Percentiles rank a stretch among this genome's conserved stretches.
phyloP scores from a whole-genome alignment of 1,139 yeast species.

The Geotrichum citri-aurantii region DNA sequence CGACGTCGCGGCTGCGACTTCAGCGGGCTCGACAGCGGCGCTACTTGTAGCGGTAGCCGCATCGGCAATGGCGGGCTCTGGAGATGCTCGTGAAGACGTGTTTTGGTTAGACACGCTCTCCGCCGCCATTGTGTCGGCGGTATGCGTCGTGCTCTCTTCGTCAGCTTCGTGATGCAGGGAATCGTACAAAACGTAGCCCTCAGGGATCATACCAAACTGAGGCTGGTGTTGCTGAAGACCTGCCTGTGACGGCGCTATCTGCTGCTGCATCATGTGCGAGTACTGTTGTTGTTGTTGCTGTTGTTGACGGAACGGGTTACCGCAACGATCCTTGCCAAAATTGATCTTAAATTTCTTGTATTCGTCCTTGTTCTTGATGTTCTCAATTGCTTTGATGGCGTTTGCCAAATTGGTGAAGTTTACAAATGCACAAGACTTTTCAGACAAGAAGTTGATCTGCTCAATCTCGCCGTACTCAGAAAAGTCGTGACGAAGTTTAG shows the following conservation, averaged over 20 bases:
- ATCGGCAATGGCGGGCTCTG: background rate
- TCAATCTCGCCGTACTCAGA: slow-evolving; percentile 86
- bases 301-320: slow-evolving; percentile 45
- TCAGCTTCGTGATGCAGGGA: background rate
- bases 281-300: slow-evolving; percentile 14
- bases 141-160: slow-evolving; percentile 1
- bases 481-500: slow-evolving; percentile 65
- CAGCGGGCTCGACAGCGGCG: background rate
- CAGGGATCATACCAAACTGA: slow-evolving; percentile 1
- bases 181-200: slow-evolving; percentile 4
- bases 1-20: slow-evolving; percentile 6
- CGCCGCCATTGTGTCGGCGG: background rate
- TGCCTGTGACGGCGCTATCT: background rate
- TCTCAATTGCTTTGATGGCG: slow-evolving; percentile 79
- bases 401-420: slow-evolving; percentile 83
- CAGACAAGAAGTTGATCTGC: slow-evolving; percentile 79
- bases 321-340: slow-evolving; percentile 94
- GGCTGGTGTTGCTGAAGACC: background rate
- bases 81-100: background rate
- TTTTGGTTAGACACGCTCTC: background rate
- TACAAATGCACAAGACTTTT: slow-evolving; percentile 86
- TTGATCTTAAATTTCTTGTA: slow-evolving; percentile 58
- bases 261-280: slow-evolving; percentile 8
- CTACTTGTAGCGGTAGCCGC: background rate
- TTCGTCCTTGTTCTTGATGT: slow-evolving; percentile 47